A percentile compares a stretch with the other conserved stretches of the same genome.
Evolutionary conservation across 2,329 filamentous ascomycete genomes (phyloP).

Genomic region (Fusarium domesticum): DNA sequence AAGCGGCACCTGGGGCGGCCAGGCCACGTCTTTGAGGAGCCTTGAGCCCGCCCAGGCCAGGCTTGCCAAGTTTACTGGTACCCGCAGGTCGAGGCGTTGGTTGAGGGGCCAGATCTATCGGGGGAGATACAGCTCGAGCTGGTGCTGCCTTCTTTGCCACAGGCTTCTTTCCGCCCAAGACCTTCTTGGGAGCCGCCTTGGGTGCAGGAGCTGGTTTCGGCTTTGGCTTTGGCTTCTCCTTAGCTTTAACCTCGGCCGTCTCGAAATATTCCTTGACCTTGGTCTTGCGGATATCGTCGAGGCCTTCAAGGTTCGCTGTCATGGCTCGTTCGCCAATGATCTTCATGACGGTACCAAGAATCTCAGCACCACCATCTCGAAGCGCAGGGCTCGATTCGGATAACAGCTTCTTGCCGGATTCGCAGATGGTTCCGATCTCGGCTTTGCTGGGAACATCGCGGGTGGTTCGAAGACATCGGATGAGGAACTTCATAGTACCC

Average conservation of each 20-base stretch:
- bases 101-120: slow-evolving; percentile 54
- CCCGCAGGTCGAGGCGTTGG: slow-evolving; percentile 50
- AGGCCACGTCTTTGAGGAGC: slow-evolving; percentile 56
- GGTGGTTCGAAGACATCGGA: slow-evolving; percentile 79
- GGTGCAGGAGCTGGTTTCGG: slow-evolving; percentile 60
- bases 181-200: slow-evolving; percentile 50
- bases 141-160: slow-evolving; percentile 46
- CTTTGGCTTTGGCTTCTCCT: slow-evolving; percentile 83
- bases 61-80: slow-evolving; percentile 53
- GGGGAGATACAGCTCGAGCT: slow-evolving; percentile 40
- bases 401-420: slow-evolving; percentile 82
- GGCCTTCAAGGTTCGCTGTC: slow-evolving; percentile 84
- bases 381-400: slow-evolving; percentile 84
- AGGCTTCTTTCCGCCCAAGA: slow-evolving; percentile 42
- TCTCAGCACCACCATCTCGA: slow-evolving; percentile 85
- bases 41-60: slow-evolving; percentile 57
- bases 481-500: slow-evolving; percentile 89
- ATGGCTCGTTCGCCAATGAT: slow-evolving; percentile 96
- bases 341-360: slow-evolving; percentile 94
- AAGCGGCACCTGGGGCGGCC: slow-evolving; percentile 47
- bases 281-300: slow-evolving; percentile 92
- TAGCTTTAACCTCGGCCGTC: slow-evolving; percentile 48
- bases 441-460: slow-evolving; percentile 78
- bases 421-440: slow-evolving; percentile 83
- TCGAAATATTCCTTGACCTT: slow-evolving; percentile 95